Evolutionary conservation across 2,329 filamentous ascomycete genomes (phyloP), one percentile per base, ranked within the genome.

Genomic region (Fusarium sp.): DNA sequence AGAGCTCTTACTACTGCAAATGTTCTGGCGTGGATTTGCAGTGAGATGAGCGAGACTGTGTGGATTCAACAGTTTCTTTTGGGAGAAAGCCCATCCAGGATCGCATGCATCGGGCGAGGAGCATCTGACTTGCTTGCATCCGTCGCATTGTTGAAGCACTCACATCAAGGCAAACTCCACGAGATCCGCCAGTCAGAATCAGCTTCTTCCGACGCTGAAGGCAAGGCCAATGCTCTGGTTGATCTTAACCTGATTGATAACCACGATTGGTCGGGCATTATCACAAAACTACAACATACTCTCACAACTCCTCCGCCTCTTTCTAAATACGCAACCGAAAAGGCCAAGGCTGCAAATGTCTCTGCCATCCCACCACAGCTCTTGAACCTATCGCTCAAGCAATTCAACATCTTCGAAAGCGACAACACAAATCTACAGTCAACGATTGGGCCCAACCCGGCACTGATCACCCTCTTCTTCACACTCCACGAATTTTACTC

Each of bases 401-500:
- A 31, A 1, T 4, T 31, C 1, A 30, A 63, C 28, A 13, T 63
- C 2, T 37, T 63, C 28, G 58, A 63, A 56, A 56, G 28, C 18
- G 23, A 9, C 7, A 26, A 2, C 0, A 18, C 48, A 49, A 18
- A 12, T 34, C 10, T 63, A 1, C 1, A 10, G 4, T n/a, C n/a
- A n/a, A n/a, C n/a, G n/a, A n/a, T n/a, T n/a, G 60, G 58, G 6
- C 12, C 49, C 1, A 26, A 9, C 3, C 49, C 60, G 1, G 9
- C 49, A 19, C 43, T 63, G 0, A 56, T 63, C 7, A 56, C 58
- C 6, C 14, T 63, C 14, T 63, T 49, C 23, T 63, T 62, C 7
- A 56, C 58, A 3, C 49, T 63, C 0, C 48, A 62, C 34, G 60
- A 63, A 39, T 21, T 63, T 4, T 63, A 63, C 19, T 63, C 58